phyloP scores from a whole-genome alignment of 495 filamentous ascomycete genomes.

The Lasiosphaeriaceae sp. region DNA sequence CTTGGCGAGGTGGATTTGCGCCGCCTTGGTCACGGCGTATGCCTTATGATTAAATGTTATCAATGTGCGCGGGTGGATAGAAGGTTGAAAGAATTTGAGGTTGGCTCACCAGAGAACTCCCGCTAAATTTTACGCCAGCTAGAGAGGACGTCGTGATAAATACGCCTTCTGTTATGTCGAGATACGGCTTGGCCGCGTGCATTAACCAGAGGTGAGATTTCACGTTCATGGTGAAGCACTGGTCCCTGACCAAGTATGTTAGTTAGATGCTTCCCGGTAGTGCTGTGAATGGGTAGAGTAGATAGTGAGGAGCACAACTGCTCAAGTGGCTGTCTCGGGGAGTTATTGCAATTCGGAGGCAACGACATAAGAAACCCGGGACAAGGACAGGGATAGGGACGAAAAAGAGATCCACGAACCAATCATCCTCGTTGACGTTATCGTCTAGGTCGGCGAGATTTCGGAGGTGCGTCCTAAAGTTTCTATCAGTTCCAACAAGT shows the following conservation, averaged over 20 bases:
- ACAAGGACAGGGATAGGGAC: no score
- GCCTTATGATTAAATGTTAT: conserved; percentile 20
- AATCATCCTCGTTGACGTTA: conserved; percentile 53
- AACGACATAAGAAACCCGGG: no score
- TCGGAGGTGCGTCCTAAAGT: conserved; percentile 40
- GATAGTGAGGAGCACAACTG: no score
- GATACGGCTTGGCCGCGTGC: conserved; percentile 42
- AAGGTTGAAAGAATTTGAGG: not conserved
- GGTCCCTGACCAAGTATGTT: conserved; percentile 32
- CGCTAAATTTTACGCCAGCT: conserved; percentile 50
- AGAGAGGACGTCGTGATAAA: conserved; percentile 53
- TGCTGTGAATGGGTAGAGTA: no score
- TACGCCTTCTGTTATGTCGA: conserved; percentile 46
- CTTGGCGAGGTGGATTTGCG: conserved; percentile 54
- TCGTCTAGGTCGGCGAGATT: conserved; percentile 50
- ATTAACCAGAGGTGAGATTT: conserved; percentile 56
- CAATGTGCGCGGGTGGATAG: not conserved
- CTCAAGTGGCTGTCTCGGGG: no score
- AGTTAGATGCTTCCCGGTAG: no score
- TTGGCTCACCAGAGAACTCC: conserved; percentile 42
- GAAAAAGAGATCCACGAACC: conserved; percentile 12
- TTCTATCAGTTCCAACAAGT: not conserved
- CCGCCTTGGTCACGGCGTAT: conserved; percentile 53
- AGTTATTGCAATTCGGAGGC: no score
- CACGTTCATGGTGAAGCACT: conserved; percentile 55